These are phyloP conservation scores for Phoenix dactylifera DNA, from an alignment of 176 grass and related monocot genomes.

Conservation along the genomic window DNA sequence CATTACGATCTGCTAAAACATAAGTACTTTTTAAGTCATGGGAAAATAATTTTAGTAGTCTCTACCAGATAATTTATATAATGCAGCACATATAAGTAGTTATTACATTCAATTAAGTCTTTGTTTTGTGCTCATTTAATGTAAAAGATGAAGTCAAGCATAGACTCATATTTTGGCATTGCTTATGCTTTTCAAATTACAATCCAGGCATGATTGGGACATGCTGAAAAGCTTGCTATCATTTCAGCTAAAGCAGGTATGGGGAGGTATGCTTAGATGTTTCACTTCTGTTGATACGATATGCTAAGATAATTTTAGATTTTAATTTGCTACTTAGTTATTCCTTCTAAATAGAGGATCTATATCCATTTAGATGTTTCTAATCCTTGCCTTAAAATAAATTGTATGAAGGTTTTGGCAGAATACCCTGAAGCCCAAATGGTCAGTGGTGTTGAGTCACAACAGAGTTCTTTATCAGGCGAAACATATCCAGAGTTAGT, in stretches of 20 bases:
- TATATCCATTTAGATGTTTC: constrained; percentile 2
- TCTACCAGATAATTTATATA: too few species aligned
- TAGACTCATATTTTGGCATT: constrained; percentile 1
- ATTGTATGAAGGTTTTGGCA: constrained; percentile 53
- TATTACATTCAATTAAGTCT: neutral
- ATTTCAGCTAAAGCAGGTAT: constrained; percentile 91
- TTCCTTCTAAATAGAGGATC: constrained; percentile 6
- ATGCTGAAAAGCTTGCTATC: constrained; percentile 69
- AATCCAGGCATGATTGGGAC: constrained; percentile 82
- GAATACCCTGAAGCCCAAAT: constrained; percentile 58
- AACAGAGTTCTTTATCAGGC: constrained; percentile 39
- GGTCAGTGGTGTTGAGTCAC: constrained; percentile 22
- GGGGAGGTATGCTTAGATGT: constrained; percentile 37
- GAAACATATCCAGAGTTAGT: constrained; percentile 60
- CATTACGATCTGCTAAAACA: too few species aligned
- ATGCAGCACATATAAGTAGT: too few species aligned
- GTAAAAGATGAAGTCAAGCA: neutral
- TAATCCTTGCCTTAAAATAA: constrained; percentile 26
- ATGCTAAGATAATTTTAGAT: neutral
- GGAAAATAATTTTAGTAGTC: too few species aligned
- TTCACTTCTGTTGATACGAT: constrained; percentile 20
- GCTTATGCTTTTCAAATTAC: neutral
- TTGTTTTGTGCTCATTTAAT: neutral
- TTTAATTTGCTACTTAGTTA: neutral
- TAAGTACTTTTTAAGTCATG: too few species aligned